Evolutionary conservation across 495 filamentous ascomycete genomes (phyloP).

Genomic region (Aspergillus carlsbadensis): DNA sequence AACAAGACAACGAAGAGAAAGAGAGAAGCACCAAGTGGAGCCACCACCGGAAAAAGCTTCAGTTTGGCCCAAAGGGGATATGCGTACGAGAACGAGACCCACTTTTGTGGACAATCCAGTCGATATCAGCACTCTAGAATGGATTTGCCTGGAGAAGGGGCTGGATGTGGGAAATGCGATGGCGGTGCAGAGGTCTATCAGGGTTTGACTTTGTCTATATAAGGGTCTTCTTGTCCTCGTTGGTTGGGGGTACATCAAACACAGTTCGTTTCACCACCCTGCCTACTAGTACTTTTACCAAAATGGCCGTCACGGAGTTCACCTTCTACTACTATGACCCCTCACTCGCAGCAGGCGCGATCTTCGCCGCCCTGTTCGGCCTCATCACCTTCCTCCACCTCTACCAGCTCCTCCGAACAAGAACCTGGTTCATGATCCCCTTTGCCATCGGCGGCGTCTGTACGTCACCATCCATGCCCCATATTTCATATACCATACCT

Average conservation of each 20-base stretch:
- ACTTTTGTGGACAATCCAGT: not conserved
- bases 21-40: not conserved
- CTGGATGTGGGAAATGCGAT: not conserved
- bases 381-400: conserved; percentile 40
- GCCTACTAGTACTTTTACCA: not conserved
- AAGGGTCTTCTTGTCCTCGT: not conserved
- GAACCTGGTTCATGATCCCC: conserved; percentile 55
- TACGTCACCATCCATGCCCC: conserved; percentile 37
- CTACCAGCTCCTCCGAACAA: conserved; percentile 42
- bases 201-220: no score
- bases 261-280: not conserved
- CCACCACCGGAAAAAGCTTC: not conserved
- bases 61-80: not conserved
- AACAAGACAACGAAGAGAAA: not conserved
- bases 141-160: not conserved
- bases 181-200: no score
- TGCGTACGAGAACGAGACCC: conserved; percentile 9
- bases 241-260: not conserved
- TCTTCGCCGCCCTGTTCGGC: conserved; percentile 52
- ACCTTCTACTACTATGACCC: conserved; percentile 47
- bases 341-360: conserved; percentile 45
- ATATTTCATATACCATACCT: no score
- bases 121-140: not conserved
- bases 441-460: conserved; percentile 54
- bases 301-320: not conserved